These are phyloP conservation scores for Daldinia concentrica DNA, from an alignment of 495 filamentous ascomycete genomes.

Conservation along the genomic window DNA sequence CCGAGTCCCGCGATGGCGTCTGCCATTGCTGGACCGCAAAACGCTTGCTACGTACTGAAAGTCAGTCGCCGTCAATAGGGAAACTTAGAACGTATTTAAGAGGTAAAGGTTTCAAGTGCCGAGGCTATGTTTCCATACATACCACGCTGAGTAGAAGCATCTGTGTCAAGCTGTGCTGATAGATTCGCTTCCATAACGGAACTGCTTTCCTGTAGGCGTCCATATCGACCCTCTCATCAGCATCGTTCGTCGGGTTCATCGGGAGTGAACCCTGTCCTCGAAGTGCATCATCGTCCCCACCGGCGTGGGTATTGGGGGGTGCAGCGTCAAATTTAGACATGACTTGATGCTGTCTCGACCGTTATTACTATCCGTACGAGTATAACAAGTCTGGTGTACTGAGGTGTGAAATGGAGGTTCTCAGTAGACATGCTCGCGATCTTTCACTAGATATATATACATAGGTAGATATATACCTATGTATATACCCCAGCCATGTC, in stretches of 20 bases:
- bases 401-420: not conserved
- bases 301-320: constrained; percentile 34
- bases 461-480: not conserved
- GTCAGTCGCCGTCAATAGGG: not conserved
- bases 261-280: constrained; percentile 33
- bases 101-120: not conserved
- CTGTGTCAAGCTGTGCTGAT: constrained; percentile 38
- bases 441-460: constrained; percentile 25
- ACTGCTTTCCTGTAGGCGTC: constrained; percentile 28
- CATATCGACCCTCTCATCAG: constrained; percentile 36
- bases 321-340: constrained; percentile 43
- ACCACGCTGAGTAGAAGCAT: constrained; percentile 35
- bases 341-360: not conserved
- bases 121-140: not conserved
- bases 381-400: not conserved
- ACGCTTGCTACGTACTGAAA: constrained; percentile 17
- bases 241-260: constrained; percentile 27
- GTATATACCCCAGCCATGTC: constrained; percentile 12
- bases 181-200: constrained; percentile 33
- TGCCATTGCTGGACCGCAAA: constrained; percentile 39
- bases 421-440: constrained; percentile 3
- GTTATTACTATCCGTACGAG: not conserved
- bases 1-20: constrained; percentile 37
- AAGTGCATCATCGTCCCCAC: constrained; percentile 32
- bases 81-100: not conserved